Evolutionary conservation across 1,139 yeast species (phyloP).

Genomic region (Candida pseudoviswanathii): DNA sequence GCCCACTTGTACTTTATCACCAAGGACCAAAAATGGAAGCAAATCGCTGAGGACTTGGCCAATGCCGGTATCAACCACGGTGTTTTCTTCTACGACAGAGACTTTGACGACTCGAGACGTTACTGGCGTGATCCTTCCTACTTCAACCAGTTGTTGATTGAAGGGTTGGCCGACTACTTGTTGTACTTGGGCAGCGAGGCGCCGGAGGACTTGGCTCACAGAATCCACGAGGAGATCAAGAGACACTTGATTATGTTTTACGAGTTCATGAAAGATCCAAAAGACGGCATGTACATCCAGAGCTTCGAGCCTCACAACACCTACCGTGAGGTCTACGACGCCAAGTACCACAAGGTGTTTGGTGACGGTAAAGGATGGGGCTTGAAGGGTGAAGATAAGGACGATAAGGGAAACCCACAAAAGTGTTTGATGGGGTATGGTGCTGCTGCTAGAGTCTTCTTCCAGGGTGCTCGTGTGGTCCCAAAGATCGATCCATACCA

Average conservation of each 20-base stretch:
- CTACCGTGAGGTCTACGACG: constrained; percentile 50
- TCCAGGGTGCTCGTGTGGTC: constrained; percentile 64
- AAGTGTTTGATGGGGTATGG: constrained; percentile 68
- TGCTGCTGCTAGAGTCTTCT: constrained; percentile 68
- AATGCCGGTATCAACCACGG: constrained; percentile 59
- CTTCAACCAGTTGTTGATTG: constrained; percentile 65
- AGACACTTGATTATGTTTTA: constrained; percentile 57
- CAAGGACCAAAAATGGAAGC: constrained; percentile 54
- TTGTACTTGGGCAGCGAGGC: constrained; percentile 51
- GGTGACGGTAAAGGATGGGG: constrained; percentile 58
- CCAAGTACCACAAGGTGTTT: constrained; percentile 52
- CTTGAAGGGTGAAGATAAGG: constrained; percentile 49
- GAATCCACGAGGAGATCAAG: constrained; percentile 44
- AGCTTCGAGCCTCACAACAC: constrained; percentile 63
- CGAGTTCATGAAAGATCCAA: constrained; percentile 59
- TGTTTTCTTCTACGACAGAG: constrained; percentile 65
- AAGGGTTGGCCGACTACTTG: constrained; percentile 70
- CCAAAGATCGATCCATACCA: constrained; percentile 30
- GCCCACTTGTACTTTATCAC: constrained; percentile 55
- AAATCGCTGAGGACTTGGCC: constrained; percentile 61
- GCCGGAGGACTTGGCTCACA: constrained; percentile 36
- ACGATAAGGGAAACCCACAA: constrained; percentile 41
- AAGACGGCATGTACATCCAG: constrained; percentile 63
- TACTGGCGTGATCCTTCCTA: constrained; percentile 69
- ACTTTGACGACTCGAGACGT: constrained; percentile 56